Base-by-base conservation (phyloP, 176 grass and related monocot genomes). In the Lolium perenne region DNA sequence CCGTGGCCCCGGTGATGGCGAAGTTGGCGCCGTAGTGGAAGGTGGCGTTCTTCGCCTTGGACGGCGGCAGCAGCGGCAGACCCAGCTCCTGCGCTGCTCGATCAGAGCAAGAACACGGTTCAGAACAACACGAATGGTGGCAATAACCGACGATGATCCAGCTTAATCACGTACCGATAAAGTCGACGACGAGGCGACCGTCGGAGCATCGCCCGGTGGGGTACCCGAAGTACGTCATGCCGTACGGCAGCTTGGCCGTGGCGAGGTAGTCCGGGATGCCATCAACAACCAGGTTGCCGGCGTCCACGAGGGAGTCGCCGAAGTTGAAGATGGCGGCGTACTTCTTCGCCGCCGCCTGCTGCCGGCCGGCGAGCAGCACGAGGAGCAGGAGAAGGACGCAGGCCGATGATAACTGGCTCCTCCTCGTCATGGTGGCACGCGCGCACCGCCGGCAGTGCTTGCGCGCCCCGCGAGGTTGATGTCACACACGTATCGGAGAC, bases 301-400 rank as follows among this genome's bases (percentile, higher is more conserved):
- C 81, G 72, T 97, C 95, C 40, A 85, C 80, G 0, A 97, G 95
- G 2, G 95, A 97, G 55, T 97, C 95, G 0, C 95, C 95, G 46
- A 97, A 97, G 88, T 91, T 97, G 74, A 94, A 97, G 82, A 97
- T 94, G 59, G 95, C 92, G 0, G 92, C 92, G 84, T 97, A 97
- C 38, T 86, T 88, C 73, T 53, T 25, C 58, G 88, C 90, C 1
- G 71, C 79, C 5, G 49, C 47, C 53, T 65, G 71, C 32, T 54
- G 29, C 65, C n/a, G 80, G 56, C 47, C 75, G 4, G 69, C 48
- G 13, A 62, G 53, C 18, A 82, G 68, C 68, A 82, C 68, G 49
- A 87, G 5, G 25, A 89, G 32, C 32, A 35, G 51, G 6, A 92
- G 61, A 4, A 86, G 6, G 43, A 23, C 25, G 79, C 49, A 57